Evolutionary conservation across 2,329 filamentous ascomycete genomes (phyloP), one percentile per base, ranked within the genome.

Genomic region (Calonectria crousiana): DNA sequence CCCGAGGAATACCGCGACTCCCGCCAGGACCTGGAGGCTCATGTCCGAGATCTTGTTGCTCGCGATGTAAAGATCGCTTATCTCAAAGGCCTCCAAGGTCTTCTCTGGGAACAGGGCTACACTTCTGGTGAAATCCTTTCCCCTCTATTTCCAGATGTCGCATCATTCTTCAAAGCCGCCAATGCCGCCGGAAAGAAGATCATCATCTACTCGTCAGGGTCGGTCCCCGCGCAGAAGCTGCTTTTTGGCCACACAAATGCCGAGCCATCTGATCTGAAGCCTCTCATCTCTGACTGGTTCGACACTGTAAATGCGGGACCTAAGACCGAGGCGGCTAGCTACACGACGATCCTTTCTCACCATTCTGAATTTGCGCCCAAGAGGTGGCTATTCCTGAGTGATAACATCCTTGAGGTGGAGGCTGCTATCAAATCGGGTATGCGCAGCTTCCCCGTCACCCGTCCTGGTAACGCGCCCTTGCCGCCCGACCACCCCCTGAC

Each of bases 181-280:
- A 87, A 89, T 69, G 82, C 84, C 20, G 83, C 87, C 36, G 89
- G 89, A 32, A 86, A 91, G 75, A 87, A 87, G 74, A 88, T 96
- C 76, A 91, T 94, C 79, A 96, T 97, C 81, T 97, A 96, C 86
- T 95, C 93, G 5, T 95, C 93, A 16, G 95, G 95, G 38, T 95
- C 93, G 28, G 93, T 96, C 8, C 89, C 93, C 26, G 95, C 95
- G 18, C 95, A 97, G 87, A 95, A 95, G 85, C 87, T 96, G 75
- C 89, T 96, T 76, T 96, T 96, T 84, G 88, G 89, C 74, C 91
- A 95, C 81, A 92, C 91, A 52, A 86, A 90, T 75, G 88, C 90
- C 10, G 85, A 89, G 74, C 88, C 88, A 23, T 86, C 88, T n/a
- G 91, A 95, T 82, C 83, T 94, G 79, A 90, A 88, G 4, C 85